Percentiles rank a stretch among this genome's conserved stretches.
Evolutionary conservation across 2,329 filamentous ascomycete genomes (phyloP).

Genomic region (Arthrobotrys conoides): DNA sequence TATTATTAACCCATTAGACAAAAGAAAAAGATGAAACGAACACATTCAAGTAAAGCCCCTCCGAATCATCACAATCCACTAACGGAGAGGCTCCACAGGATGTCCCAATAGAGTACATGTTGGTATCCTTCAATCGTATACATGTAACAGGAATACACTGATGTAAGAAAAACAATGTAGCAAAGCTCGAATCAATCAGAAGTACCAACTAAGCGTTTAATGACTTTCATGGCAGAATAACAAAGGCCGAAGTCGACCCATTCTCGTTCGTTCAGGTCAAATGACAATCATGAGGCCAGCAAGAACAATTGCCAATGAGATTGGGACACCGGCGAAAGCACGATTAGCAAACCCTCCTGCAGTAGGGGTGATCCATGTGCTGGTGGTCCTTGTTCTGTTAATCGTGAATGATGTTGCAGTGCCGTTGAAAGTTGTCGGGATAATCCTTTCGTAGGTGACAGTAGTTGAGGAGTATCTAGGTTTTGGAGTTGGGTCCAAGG

Average conservation of each 20-base stretch:
- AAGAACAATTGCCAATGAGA: constrained; percentile 30
- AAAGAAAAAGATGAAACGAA: neutral
- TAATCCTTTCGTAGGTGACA: constrained; percentile 30
- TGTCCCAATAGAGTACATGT: constrained; percentile 28
- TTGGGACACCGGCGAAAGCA: constrained; percentile 5
- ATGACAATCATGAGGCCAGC: constrained; percentile 32
- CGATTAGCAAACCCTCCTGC: constrained; percentile 18
- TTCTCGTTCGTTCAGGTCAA: constrained; percentile 26
- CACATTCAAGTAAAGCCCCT: constrained; percentile 1
- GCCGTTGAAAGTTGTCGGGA: constrained; percentile 42
- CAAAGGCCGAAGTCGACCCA: constrained; percentile 21
- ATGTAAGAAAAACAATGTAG: constrained; percentile 3
- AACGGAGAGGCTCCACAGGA: constrained; percentile 4
- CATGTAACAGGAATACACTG: constrained; percentile 12
- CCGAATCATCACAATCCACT: neutral
- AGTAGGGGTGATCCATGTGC: constrained; percentile 39
- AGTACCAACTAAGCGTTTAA: neutral
- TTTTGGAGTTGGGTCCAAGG: constrained; percentile 38
- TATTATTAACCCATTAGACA: constrained; percentile 21
- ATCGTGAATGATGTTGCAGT: constrained; percentile 17
- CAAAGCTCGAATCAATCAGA: constrained; percentile 9
- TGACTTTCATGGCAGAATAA: neutral
- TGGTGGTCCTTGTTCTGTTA: constrained; percentile 49
- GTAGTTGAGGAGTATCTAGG: constrained; percentile 32
- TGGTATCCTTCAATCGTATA: constrained; percentile 34